Base-by-base conservation (phyloP, 768 basidiomycete species). In the Filobasidium floriforme region DNA sequence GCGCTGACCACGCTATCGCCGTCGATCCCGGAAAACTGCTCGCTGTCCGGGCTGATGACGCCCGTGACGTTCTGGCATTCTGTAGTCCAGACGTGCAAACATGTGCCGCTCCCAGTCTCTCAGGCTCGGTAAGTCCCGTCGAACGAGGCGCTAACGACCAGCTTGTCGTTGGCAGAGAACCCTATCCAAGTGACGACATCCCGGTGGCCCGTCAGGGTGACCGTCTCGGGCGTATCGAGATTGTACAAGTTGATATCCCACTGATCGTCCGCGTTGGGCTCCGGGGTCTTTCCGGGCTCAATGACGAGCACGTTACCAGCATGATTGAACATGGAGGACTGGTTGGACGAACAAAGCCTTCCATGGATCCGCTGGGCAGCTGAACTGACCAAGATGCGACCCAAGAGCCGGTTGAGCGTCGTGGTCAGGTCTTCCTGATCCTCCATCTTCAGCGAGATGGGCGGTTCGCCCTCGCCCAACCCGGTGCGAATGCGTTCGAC, bases 171-270 rank as follows among this genome's bases (percentile, higher is more conserved):
- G 44, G 61, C 43, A 14, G 61, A 62, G 37, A 62, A 62, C 43
- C 61, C 61, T 28, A 62, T 32, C 61, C 61, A 62, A n/a, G 41
- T 62, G 61, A 62, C 28, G 12, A 28, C 43, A 43, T 51, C 61
- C 26, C 61, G 43, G 26, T 62, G 61, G 3, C 61, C 61, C 12
- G 61, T 28, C 15, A 62, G 44, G 41, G 14, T 46, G 43, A 29
- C 46, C 19, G 26, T 22, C 29, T 41, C 26, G 61, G 14, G 24
- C 15, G 43, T 22, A 28, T 24, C 26, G 12, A 62, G 22, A 28
- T 44, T 14, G 28, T 49, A 62, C 22, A 62, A 43, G 29, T n/a
- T 18, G 26, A 62, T 62, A 19, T 62, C 61, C 61, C 61, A 62
- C 29, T 24, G 24, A 49, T 62, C 61, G 15, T 62, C 61, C 7